Base-by-base conservation (phyloP, 2,329 filamentous ascomycete species). In the Lachnellula subtilissima region DNA sequence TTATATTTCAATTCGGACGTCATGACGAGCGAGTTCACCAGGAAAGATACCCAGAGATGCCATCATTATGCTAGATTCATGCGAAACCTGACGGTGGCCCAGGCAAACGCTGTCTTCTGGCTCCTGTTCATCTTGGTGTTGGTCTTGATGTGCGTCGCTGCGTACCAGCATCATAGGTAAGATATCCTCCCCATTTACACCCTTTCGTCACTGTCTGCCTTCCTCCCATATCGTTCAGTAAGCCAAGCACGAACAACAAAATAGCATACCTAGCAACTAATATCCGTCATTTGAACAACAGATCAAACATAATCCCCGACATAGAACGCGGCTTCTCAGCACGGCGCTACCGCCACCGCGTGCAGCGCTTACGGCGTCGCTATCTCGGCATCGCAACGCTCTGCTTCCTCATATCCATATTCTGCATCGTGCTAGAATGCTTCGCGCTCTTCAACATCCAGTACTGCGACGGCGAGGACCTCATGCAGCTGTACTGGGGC, bases 401-500 rank as follows among this genome's bases (percentile, higher is more conserved):
- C 5, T 79, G 79, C 59, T 76, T 81, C 19, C 39, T 71, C 4
- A 52, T 78, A 0, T 75, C 78, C 0, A 71, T 76, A 4, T 69
- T 69, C 35, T 70, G 77, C 12, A 72, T 82, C 28, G 70, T 83
- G 52, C 74, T 84, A 69, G 81, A 85, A 65, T 78, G 78, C 14
- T 84, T 78, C 47, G 64, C 65, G 1, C 42, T 57, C 1, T 63
- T 68, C 57, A 65, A 65, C 46, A 66, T 68, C 40, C 47, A 84
- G 61, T 85, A 82, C 61, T 85, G 82, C 60, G 79, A 82, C 39
- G 81, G 80, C 9, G 82, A 85, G 62, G 78, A 83, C 61, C 74
- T 84, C 54, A 83, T 83, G 70, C 75, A 62, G 25, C 70, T 84
- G 0, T 84, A 83, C 68, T 84, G 81, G 81, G 78, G 81, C 0